Evolutionary conservation across 495 filamentous ascomycete genomes (phyloP).

Genomic region (Gamarada debralockiae): DNA sequence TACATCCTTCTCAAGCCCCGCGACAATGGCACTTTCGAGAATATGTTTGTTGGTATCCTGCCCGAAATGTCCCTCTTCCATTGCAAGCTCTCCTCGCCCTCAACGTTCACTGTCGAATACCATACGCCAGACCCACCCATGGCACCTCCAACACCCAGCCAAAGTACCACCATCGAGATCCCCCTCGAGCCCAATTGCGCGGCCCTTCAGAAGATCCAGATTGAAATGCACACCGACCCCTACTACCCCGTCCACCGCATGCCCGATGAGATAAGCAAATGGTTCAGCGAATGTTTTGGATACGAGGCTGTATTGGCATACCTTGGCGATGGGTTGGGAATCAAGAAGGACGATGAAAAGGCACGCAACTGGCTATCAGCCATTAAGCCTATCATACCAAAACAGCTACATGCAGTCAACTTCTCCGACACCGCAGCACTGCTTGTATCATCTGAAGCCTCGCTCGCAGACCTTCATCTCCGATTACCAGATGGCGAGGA

Average conservation of each 20-base stretch:
- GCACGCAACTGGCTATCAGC: conserved; percentile 5
- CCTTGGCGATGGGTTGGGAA: conserved; percentile 41
- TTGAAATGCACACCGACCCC: conserved; percentile 59
- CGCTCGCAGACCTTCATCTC: conserved; percentile 58
- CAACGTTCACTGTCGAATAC: conserved; percentile 54
- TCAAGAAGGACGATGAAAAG: background rate
- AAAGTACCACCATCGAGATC: conserved; percentile 40
- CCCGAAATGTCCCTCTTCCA: conserved; percentile 67
- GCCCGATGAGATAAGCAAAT: conserved; percentile 57
- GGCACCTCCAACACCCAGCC: background rate
- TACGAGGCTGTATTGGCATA: conserved; percentile 65
- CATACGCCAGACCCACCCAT: conserved; percentile 29
- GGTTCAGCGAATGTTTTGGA: conserved; percentile 74
- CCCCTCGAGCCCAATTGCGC: conserved; percentile 54
- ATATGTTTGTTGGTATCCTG: conserved; percentile 65
- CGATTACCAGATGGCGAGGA: conserved; percentile 49
- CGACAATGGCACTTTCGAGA: conserved; percentile 34
- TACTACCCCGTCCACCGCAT: conserved; percentile 60
- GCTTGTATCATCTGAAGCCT: conserved; percentile 65
- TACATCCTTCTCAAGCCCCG: conserved; percentile 70
- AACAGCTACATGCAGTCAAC: conserved; percentile 38
- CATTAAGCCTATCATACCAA: conserved; percentile 1
- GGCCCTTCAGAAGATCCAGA: conserved; percentile 45
- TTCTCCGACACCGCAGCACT: conserved; percentile 80
- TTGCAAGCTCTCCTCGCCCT: conserved; percentile 43